Conservation (phyloP, 345 rosid species). For the Sonneratia alba region DNA sequence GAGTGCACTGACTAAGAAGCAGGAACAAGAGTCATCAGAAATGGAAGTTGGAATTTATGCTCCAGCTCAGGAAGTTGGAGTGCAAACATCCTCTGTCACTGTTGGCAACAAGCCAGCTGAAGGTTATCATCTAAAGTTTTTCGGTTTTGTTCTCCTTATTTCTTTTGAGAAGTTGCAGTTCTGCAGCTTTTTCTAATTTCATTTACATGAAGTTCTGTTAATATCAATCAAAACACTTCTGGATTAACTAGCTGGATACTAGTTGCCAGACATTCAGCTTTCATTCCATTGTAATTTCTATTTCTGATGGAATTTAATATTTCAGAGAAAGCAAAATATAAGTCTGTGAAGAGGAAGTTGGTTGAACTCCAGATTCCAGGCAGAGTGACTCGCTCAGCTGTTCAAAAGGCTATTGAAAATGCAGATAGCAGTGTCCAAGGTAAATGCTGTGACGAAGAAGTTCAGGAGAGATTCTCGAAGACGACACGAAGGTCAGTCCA, state of each 20-base stretch:
- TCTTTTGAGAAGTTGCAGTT: background rate
- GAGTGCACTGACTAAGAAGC: background rate
- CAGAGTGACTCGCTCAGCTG: conserved; percentile 17
- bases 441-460: conserved; percentile 1
- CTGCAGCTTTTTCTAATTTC: background rate
- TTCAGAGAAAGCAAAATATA: background rate
- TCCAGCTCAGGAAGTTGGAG: background rate
- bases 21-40: background rate
- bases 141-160: background rate
- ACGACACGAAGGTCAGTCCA: conserved; percentile 1
- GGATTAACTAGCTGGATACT: background rate
- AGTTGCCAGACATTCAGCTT: background rate
- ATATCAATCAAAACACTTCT: background rate
- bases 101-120: background rate
- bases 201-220: background rate
- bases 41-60: background rate
- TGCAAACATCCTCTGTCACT: background rate
- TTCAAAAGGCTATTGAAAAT: conserved; percentile 4
- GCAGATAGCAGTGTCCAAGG: background rate
- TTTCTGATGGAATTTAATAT: background rate
- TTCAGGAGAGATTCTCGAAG: conserved; percentile 3
- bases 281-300: background rate
- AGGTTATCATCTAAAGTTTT: background rate
- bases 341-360: background rate
- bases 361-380: background rate